Evolutionary conservation across 2,329 filamentous ascomycete genomes (phyloP).

Genomic region (Hirsutella rhossiliensis): DNA sequence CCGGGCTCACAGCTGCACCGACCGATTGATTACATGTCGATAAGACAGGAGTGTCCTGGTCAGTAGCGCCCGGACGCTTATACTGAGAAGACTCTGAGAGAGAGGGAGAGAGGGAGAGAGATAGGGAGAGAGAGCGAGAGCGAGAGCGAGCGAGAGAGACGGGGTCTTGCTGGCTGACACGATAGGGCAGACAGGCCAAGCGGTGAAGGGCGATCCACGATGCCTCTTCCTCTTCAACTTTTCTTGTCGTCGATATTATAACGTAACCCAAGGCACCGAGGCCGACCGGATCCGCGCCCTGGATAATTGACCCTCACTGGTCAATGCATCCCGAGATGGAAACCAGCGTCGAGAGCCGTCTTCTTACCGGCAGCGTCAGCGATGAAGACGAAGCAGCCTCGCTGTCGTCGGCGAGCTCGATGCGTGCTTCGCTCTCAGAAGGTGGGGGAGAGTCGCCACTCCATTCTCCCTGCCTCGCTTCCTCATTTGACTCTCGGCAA

Average conservation of each 20-base stretch:
- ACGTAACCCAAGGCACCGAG: slow-evolving; percentile 3
- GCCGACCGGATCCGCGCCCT: not conserved
- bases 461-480: slow-evolving; percentile 5
- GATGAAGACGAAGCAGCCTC: slow-evolving; percentile 7
- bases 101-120: no score
- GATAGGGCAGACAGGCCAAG: slow-evolving; percentile 1
- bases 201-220: slow-evolving; percentile 7
- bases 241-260: slow-evolving; percentile 11
- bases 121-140: no score
- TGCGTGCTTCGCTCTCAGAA: not conserved
- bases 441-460: not conserved
- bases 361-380: not conserved
- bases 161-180: slow-evolving; percentile 3
- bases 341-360: not conserved
- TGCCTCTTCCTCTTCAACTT: slow-evolving; percentile 12
- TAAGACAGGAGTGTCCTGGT: slow-evolving; percentile 4
- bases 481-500: slow-evolving; percentile 14
- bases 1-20: slow-evolving; percentile 1
- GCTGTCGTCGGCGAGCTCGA: not conserved
- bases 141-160: no score
- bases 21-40: slow-evolving; percentile 1
- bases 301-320: no score
- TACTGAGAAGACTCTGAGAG: slow-evolving; percentile 1
- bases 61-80: slow-evolving; percentile 7
- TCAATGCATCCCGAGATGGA: slow-evolving; percentile 1